Base-by-base conservation (phyloP, 129 eudicot species). In the Ambrosia trifida region DNA sequence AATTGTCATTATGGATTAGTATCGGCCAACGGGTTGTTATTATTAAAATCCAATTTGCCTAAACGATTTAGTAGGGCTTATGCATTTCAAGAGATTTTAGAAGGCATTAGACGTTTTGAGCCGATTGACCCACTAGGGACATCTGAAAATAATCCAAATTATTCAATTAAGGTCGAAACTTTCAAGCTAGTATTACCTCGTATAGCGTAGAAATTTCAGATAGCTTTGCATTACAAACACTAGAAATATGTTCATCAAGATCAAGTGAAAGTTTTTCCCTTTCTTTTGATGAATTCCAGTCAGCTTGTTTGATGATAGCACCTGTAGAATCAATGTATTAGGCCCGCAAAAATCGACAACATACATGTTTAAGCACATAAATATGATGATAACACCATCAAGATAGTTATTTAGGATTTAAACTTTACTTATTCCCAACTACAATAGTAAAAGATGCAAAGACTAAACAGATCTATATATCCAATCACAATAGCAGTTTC, bases 181-280 rank as follows among this genome's bases (percentile, higher is more conserved):
- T 35, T 36, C 61, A 54, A 54, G 33, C 61, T 50, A 19, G 0
- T 24, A 61, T 16, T 82, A 89, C 96, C 96, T 89, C 90, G 52
- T 75, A 84, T 50, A 47, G 70, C 32, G 85, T 66, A 43, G 86
- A 79, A 7, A 89, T 80, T 50, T 86, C 96, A n/a, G 90, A 79
- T 67, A 89, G 75, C 72, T 82, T 89, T 61, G 88, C 59, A 53
- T 75, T 69, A 74, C 88, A 85, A 70, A 89, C 83, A 44, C 79
- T 82, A 56, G 72, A 76, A 73, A 89, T 61, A 72, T 89, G 87
- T 20, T 84, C 86, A 84, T 89, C 96, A 46, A 86, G 73, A 70
- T 86, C 96, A 74, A 84, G 88, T 53, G 74, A 66, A 72, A 87
- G 83, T 74, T 87, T 90, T 46, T 87, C 89, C 78, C 86, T 80